Base-by-base conservation (phyloP, 352 stramenopile genomes). In the Phytophthora europaea region DNA sequence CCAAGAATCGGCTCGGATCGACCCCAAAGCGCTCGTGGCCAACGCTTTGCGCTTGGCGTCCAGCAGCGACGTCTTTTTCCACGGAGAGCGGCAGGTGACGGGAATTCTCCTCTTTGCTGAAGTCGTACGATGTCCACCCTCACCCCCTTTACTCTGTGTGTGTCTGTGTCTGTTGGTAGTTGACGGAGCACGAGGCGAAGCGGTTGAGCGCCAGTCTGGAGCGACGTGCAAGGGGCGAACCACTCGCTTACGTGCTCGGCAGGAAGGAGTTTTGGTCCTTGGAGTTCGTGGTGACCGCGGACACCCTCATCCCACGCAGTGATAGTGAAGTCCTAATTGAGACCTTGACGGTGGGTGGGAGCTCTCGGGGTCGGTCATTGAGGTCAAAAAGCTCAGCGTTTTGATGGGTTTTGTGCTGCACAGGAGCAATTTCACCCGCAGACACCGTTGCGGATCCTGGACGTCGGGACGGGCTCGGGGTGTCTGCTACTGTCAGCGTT, bases 241-340 rank as follows among this genome's bases (percentile, higher is more conserved):
- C 89, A 9, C 74, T 96, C 4, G 89, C 89, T n/a, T 94, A 94
- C 52, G 70, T 94, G 15, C 53, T 84, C 0, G 85, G 83, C 28
- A 48, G 54, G 51, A 93, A 91, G 60, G 87, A 93, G 70, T 96
- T 96, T 63, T 96, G 88, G 87, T 93, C 86, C 1, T 68, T 94
- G 51, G 61, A 78, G 3, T 87, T 94, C 33, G 15, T 36, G 31
- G 85, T 94, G 18, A 80, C 83, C 0, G 72, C 50, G 1, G 80
- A 89, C 20, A 94, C 87, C 28, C 81, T 96, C 36, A 94, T 96
- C 60, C 89, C 89, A 36, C 86, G 89, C n/a, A 90, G 79, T 38
- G 89, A 96, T 61, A 94, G 86, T 54, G 89, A 96, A 76, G 77
- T 92, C 22, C 82, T 96, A 6, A 86, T 96, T 64, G 87, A 96